phyloP scores from a whole-genome alignment of 371 early-diverging fungal species.

The Mortierella sp. region DNA sequence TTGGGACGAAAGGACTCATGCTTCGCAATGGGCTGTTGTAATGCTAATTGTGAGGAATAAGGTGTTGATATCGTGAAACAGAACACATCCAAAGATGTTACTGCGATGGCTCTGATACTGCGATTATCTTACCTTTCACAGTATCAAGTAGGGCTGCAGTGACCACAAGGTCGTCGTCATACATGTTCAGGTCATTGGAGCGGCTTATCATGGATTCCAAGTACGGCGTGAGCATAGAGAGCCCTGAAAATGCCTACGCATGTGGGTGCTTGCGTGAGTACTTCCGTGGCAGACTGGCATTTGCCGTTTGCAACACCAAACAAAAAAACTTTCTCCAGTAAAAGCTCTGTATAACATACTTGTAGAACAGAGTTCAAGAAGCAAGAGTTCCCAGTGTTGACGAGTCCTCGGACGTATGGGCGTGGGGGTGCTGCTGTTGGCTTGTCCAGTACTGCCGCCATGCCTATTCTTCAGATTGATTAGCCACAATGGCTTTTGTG shows the following conservation, averaged over 20 bases:
- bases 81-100: background rate
- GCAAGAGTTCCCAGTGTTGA: slow-evolving; percentile 94
- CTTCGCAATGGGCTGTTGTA: slow-evolving; percentile 58
- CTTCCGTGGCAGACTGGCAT: slow-evolving; percentile 17
- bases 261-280: background rate
- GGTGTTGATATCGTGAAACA: background rate
- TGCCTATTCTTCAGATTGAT: slow-evolving; percentile 3
- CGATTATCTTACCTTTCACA: slow-evolving; percentile 43
- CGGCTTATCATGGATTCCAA: slow-evolving; percentile 56
- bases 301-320: background rate
- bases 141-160: slow-evolving; percentile 71
- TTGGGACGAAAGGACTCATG: slow-evolving; percentile 64
- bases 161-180: slow-evolving; percentile 59
- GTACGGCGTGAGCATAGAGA: slow-evolving; percentile 60
- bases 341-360: slow-evolving; percentile 56
- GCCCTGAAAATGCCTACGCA: slow-evolving; percentile 59
- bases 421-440: slow-evolving; percentile 7
- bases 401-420: slow-evolving; percentile 72
- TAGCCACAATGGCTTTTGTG: background rate
- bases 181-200: slow-evolving; percentile 58
- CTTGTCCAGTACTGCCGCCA: slow-evolving; percentile 15
- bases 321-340: slow-evolving; percentile 56
- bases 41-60: slow-evolving; percentile 27
- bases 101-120: too few species aligned
- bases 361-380: slow-evolving; percentile 94